Base-by-base conservation (phyloP, 495 filamentous ascomycete species). In the Haplographium delicatum region DNA sequence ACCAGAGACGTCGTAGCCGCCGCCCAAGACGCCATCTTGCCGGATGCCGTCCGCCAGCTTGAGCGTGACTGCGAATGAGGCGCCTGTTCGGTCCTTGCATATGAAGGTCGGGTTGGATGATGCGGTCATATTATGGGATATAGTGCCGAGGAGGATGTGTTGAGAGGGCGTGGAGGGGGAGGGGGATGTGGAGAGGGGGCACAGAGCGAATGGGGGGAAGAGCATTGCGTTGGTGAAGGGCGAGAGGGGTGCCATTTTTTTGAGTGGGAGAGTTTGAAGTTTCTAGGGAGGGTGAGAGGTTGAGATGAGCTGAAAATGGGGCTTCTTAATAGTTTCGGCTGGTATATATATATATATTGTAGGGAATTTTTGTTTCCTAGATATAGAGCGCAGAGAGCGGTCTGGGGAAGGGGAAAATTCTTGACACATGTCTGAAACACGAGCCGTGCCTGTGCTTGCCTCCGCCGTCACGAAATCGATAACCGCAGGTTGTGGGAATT, bases 101-200 rank as follows among this genome's bases (percentile, higher is more conserved):
- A 60, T 56, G 45, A 56, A 60, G 9, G 57, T 60, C 10, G 57
- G 57, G 2, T 34, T 47, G 19, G 52, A 47, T 16, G 51, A 47
- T 19, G 56, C 23, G 3, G 57, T 60, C 57, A 60, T 60, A 24
- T 60, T 53, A 23, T 60, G 42, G 5, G 18, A 24, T 31, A 60
- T 41, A 5, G 52, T 56, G 24, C 26, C 57, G 27, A 60, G 26
- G 35, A 60, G 49, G 38, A 44, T 45, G 22, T 53, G n/a, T n/a
- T n/a, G n/a, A n/a, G n/a, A 46, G 11, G 22, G 10, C 2, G 28
- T 44, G n/a, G 15, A 25, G 13, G 0, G 19, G 10, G 28, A 11
- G 30, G 11, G 28, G 26, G 20, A 23, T 27, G 43, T 30, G 5
- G 22, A 10, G 30, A 51, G 25, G n/a, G 56, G 56, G 8, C 16